Conservation (phyloP, 768 basidiomycete genomes). For the Xanthoconium stramineum region DNA sequence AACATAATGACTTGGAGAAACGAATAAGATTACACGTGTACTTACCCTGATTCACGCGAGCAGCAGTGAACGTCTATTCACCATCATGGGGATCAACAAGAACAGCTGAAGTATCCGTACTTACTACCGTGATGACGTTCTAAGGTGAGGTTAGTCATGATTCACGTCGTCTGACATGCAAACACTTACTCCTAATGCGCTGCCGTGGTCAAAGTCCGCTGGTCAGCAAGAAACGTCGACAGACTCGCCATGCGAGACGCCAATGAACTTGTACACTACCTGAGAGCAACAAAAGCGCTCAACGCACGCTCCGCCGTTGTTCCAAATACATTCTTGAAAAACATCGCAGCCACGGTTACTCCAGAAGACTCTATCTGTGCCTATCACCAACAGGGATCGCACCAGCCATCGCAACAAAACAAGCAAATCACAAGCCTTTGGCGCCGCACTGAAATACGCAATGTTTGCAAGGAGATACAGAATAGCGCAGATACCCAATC, state of each 20-base stretch:
- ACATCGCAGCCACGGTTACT: slow-evolving; percentile 57
- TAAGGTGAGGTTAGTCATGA: slow-evolving; percentile 9
- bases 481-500: slow-evolving; percentile 48
- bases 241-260: no score
- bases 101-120: neutral
- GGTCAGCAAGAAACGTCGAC: neutral
- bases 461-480: slow-evolving; percentile 57
- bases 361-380: slow-evolving; percentile 46
- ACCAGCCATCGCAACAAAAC: neutral
- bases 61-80: slow-evolving; percentile 46
- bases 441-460: slow-evolving; percentile 48
- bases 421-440: slow-evolving; percentile 10
- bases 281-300: slow-evolving; percentile 56
- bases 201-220: slow-evolving; percentile 5
- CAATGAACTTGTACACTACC: slow-evolving; percentile 30
- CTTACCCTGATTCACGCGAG: slow-evolving; percentile 52
- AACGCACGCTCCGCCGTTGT: slow-evolving; percentile 48
- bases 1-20: neutral
- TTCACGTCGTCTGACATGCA: neutral
- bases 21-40: neutral
- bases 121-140: slow-evolving; percentile 33
- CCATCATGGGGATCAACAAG: neutral
- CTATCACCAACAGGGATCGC: slow-evolving; percentile 11
- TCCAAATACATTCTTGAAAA: slow-evolving; percentile 60
- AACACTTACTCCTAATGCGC: slow-evolving; percentile 35